Evolutionary conservation across 345 rosid species (phyloP), one percentile per base, ranked within the genome.

Genomic region (Brassica cretica): DNA sequence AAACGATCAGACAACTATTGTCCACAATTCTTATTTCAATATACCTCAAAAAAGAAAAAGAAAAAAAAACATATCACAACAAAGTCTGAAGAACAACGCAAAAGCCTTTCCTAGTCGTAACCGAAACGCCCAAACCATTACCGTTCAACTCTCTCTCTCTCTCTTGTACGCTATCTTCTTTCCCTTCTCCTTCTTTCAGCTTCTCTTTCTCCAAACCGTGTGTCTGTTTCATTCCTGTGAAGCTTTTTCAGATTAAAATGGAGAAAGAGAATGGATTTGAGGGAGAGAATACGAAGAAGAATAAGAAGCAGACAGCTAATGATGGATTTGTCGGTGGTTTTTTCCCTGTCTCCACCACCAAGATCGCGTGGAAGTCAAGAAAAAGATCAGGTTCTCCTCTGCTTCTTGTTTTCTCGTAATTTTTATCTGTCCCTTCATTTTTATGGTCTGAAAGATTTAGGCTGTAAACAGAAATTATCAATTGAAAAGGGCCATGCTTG

Each of bases 281-380:
- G 24, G 3, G 33, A 16, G 64, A 58, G 64, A 18, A 30, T 35
- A 64, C 44, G 84, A 86, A 79, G 27, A 82, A 80, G 74, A 84
- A n/a, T n/a, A n/a, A 76, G 37, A 1, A 33, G 49, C 1, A 41
- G 61, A 82, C 78, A 44, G 81, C 58, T 51, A 71, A 41, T 49
- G 89, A 74, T 29, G 88, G 82, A 0, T 81, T 78, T 78, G 78
- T 93, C 74, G 82, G 82, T 33, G 93, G 98, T 2, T 93, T 91
- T 87, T 87, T 89, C 70, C 91, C 91, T n/a, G 87, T 82, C 61
- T 85, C 92, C 24, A 72, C 93, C 35, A 80, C 97, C 55, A 88
- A 85, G 83, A 85, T 91, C 84, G 85, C 81, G 41, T 93, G 98
- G 98, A 93, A 86, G 56, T 89, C 98, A 58, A 80, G 97, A 24